These are phyloP conservation scores for Paraleonurus japonicus DNA, from an alignment of 257 asterid genomes.

Conservation along the genomic window DNA sequence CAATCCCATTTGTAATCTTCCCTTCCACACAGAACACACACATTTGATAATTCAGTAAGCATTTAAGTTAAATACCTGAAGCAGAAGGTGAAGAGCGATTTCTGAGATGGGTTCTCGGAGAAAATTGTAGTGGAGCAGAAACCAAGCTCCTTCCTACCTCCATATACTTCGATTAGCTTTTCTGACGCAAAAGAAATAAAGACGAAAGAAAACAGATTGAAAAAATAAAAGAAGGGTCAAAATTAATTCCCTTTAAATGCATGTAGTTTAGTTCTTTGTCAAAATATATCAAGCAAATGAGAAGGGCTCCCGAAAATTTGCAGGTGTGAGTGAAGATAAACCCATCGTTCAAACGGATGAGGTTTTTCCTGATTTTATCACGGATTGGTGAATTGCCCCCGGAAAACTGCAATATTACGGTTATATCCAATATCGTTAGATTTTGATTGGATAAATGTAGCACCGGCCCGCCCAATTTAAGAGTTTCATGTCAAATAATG, in stretches of 20 bases:
- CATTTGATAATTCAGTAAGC: not conserved
- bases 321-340: conserved; percentile 31
- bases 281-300: conserved; percentile 9
- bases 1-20: not conserved
- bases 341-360: conserved; percentile 45
- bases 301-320: conserved; percentile 9
- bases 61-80: conserved; percentile 42
- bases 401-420: not conserved
- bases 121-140: conserved; percentile 63
- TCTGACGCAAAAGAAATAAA: not conserved
- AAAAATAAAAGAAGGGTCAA: not conserved
- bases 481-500: not conserved
- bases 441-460: not conserved
- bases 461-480: not conserved
- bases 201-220: not conserved
- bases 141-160: conserved; percentile 66
- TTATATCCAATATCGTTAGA: not conserved
- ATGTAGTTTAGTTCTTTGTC: not conserved
- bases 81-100: conserved; percentile 40
- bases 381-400: conserved; percentile 22
- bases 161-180: conserved; percentile 36
- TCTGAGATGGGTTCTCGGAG: conserved; percentile 50
- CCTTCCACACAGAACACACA: not conserved
- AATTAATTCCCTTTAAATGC: not conserved
- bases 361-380: conserved; percentile 26